Base-by-base conservation (phyloP, 164 flowering plant species). In the Macadamia tetraphylla region DNA sequence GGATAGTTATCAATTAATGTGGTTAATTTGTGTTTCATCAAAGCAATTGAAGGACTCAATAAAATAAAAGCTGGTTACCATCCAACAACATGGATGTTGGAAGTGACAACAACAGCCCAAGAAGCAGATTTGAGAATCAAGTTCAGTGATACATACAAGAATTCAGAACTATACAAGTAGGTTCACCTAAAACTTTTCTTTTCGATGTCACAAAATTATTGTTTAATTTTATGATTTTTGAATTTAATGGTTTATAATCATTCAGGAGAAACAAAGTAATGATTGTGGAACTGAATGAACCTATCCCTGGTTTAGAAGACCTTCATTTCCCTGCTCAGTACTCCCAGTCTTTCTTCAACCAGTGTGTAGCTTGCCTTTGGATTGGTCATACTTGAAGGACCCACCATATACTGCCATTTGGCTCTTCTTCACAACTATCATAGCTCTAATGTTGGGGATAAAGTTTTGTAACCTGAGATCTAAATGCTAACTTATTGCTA, bases 341-440 rank as follows among this genome's bases (percentile, higher is more conserved):
- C 71, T 82, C 89, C 1, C 86, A 76, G 68, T 68, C 94, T 40
- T 84, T 73, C 65, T 63, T 69, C 66, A 80, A 80, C 23, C 99
- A 95, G 74, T 92, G 92, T 75, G 44, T 80, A 13, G 86, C 94
- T 44, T 92, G 97, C 71, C 88, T 95, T 15, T 90, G 98, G 97
- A 95, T 90, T 84, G 82, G 92, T 75, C 79, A 84, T 95, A 95
- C 75, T 95, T 98, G 99, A 79, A 97, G 71, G 90, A 90, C 75
- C 98, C 99, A 12, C 97, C 89, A 69, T 95, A 95, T 75, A 88
- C 97, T 35, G 98, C 97, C 60, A 97, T 95, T 66, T 70, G 82
- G 49, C 87, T 91, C 43, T 92, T 90, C 82, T 95, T 89, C 82
- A 95, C 99, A 17, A 80, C 86, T 68, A 80, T 95, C 66, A 90